Percentiles rank a stretch among this genome's conserved stretches.
These are phyloP conservation scores for Coniochaeta hoffmannii DNA, from an alignment of 2,329 filamentous ascomycete genomes.

Conservation along the genomic window DNA sequence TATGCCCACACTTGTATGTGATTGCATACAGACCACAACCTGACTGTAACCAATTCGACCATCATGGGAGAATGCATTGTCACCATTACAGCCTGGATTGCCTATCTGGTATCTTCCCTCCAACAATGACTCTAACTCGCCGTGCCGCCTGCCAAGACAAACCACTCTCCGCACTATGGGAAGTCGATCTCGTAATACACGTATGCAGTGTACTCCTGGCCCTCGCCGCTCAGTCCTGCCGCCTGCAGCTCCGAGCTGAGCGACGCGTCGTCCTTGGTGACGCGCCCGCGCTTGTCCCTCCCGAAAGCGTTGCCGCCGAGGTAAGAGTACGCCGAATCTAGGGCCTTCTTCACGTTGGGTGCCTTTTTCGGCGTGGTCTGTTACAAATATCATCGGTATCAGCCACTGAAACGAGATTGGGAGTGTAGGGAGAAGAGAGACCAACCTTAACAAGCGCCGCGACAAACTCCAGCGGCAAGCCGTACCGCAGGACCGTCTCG, in stretches of 20 bases:
- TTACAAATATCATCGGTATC: background rate
- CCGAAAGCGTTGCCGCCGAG: conserved; percentile 91
- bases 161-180: conserved; percentile 22
- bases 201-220: conserved; percentile 85
- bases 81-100: too few species aligned
- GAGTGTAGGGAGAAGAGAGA: background rate
- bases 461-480: conserved; percentile 83
- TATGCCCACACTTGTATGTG: too few species aligned
- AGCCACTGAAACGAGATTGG: too few species aligned
- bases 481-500: conserved; percentile 95
- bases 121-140: background rate
- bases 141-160: background rate
- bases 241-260: conserved; percentile 78
- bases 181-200: conserved; percentile 96
- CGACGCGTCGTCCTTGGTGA: conserved; percentile 80
- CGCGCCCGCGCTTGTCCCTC: conserved; percentile 85
- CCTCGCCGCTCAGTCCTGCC: conserved; percentile 60
- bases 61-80: too few species aligned
- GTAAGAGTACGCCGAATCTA: conserved; percentile 84
- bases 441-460: conserved; percentile 73
- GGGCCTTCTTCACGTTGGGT: conserved; percentile 68
- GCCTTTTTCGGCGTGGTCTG: conserved; percentile 77
- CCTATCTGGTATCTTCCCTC: too few species aligned
- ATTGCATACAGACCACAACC: too few species aligned
- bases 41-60: too few species aligned